These are phyloP conservation scores for Uronychia binucleata DNA, from an alignment of 73 alveolate genomes.

Conservation along the genomic window DNA sequence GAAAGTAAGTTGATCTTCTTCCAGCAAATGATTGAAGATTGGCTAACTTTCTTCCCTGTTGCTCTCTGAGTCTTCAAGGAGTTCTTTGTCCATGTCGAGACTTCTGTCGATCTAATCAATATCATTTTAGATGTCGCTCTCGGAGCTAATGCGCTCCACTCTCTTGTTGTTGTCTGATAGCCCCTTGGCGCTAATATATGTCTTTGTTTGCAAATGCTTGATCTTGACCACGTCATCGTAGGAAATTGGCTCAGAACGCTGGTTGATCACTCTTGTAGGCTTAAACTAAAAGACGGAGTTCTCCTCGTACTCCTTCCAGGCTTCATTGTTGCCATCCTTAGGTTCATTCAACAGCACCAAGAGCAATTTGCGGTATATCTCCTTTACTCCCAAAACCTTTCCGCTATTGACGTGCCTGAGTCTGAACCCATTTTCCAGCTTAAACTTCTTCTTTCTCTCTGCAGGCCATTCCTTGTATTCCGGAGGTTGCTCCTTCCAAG, in stretches of 20 bases:
- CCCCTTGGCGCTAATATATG: background rate
- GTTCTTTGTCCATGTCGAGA: background rate
- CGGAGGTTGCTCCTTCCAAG: background rate
- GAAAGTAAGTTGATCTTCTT: constrained; percentile 17
- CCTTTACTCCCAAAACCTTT: constrained; percentile 17
- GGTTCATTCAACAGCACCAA: background rate
- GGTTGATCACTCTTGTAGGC: background rate
- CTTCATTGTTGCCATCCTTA: background rate
- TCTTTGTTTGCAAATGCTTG: background rate
- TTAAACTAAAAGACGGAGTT: background rate
- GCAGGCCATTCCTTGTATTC: background rate
- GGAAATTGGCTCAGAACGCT: background rate
- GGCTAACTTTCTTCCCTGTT: background rate
- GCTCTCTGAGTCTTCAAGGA: background rate
- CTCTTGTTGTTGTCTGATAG: background rate
- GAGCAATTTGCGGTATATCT: background rate
- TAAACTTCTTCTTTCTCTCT: background rate
- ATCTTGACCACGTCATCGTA: background rate
- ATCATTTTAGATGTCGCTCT: background rate
- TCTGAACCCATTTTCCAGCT: background rate
- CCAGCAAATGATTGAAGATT: background rate
- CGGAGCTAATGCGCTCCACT: background rate
- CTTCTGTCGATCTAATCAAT: background rate
- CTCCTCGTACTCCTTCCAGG: background rate
- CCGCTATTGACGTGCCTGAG: constrained; percentile 65